phyloP scores from a whole-genome alignment of 108 stramenopile genomes.

The Skeletonema grethae region DNA sequence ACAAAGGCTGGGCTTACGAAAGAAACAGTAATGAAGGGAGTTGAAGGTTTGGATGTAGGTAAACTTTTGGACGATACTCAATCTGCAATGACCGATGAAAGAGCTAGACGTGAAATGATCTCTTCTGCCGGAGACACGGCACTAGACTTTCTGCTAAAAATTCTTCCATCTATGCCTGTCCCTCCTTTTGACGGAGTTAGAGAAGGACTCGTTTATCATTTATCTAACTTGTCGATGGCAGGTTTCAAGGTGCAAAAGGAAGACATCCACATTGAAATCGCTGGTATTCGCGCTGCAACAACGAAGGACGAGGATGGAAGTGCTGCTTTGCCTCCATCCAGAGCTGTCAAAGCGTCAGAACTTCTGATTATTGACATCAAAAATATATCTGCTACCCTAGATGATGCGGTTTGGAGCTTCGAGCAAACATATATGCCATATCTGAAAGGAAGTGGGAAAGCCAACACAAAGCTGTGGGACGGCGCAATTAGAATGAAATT shows the following conservation, averaged over 20 bases:
- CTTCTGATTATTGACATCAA: slow-evolving; percentile 85
- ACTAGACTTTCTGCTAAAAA: slow-evolving; percentile 80
- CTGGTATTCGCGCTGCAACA: slow-evolving; percentile 79
- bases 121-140: slow-evolving; percentile 87
- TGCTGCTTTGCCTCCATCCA: slow-evolving; percentile 8
- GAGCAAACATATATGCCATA: slow-evolving; percentile 94
- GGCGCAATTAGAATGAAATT: slow-evolving; percentile 84
- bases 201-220: slow-evolving; percentile 83
- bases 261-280: slow-evolving; percentile 84
- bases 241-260: slow-evolving; percentile 89
- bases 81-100: slow-evolving; percentile 81
- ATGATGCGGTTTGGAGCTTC: slow-evolving; percentile 84
- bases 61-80: slow-evolving; percentile 77
- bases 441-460: slow-evolving; percentile 80
- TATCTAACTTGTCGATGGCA: slow-evolving; percentile 86
- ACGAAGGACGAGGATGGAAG: slow-evolving; percentile 27
- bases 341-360: slow-evolving; percentile 72
- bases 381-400: slow-evolving; percentile 80
- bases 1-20: slow-evolving; percentile 84
- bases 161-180: slow-evolving; percentile 86
- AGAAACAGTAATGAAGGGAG: slow-evolving; percentile 72
- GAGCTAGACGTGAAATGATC: slow-evolving; percentile 69
- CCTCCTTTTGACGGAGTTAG: slow-evolving; percentile 89
- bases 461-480: slow-evolving; percentile 74
- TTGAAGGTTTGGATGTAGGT: slow-evolving; percentile 77